phyloP scores from a whole-genome alignment of 805 yeast species.

The Metschnikowia henanensis region DNA sequence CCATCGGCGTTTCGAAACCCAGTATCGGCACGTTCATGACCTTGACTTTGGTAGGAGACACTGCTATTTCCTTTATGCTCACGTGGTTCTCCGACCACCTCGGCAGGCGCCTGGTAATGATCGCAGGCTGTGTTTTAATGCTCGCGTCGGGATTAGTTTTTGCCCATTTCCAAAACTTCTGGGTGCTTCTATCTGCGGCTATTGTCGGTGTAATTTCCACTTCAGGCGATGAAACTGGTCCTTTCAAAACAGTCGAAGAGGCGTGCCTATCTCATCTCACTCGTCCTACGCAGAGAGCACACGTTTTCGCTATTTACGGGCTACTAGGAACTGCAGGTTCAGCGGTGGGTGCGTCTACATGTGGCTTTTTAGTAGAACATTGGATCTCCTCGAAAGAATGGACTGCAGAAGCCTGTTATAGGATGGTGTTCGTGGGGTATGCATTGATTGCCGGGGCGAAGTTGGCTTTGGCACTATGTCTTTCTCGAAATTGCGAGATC shows the following conservation, averaged over 20 bases:
- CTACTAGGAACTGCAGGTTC: constrained; percentile 68
- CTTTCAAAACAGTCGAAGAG: constrained; percentile 85
- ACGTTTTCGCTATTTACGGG: constrained; percentile 73
- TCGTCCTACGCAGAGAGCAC: constrained; percentile 61
- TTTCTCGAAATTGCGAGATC: constrained; percentile 56
- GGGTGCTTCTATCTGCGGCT: constrained; percentile 65
- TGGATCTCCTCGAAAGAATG: constrained; percentile 32
- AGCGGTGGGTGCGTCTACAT: constrained; percentile 66
- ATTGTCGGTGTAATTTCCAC: constrained; percentile 86
- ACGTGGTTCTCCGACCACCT: constrained; percentile 76
- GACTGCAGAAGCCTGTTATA: constrained; percentile 47
- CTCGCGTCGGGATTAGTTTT: constrained; percentile 63
- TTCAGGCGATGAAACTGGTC: constrained; percentile 89
- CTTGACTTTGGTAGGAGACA: constrained; percentile 77
- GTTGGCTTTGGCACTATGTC: constrained; percentile 46
- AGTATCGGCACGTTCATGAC: constrained; percentile 81
- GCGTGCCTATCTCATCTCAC: constrained; percentile 80
- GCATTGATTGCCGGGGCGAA: constrained; percentile 54
- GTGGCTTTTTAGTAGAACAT: constrained; percentile 59
- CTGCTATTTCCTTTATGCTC: constrained; percentile 61
- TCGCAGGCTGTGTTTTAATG: constrained; percentile 69
- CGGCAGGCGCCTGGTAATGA: constrained; percentile 67
- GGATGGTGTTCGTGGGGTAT: constrained; percentile 57
- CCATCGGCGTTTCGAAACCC: constrained; percentile 53
- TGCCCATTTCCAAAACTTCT: constrained; percentile 52